phyloP scores from a whole-genome alignment of 495 filamentous ascomycete genomes.

The Neurospora hispaniola region DNA sequence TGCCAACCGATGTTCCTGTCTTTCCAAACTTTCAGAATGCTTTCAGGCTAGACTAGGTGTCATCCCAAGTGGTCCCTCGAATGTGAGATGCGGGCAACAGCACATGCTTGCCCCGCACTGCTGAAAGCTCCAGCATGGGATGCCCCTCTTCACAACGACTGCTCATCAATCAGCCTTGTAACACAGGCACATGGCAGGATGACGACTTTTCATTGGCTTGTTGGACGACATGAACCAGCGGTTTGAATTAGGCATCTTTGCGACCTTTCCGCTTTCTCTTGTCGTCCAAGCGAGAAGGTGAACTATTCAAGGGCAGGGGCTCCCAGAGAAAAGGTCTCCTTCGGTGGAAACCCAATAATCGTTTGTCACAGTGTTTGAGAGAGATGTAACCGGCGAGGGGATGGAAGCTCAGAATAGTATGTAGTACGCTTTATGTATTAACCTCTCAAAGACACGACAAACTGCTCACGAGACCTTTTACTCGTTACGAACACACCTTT shows the following conservation, averaged over 20 bases:
- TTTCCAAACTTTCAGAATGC: not conserved
- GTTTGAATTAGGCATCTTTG: not conserved
- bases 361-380: not conserved
- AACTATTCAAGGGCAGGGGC: not conserved
- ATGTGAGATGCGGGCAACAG: not conserved
- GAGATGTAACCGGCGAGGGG: not conserved
- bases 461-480: not conserved
- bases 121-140: not conserved
- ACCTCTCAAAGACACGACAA: not conserved
- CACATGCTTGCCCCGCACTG: conserved; percentile 13
- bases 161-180: conserved; percentile 14
- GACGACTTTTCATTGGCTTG: conserved; percentile 15
- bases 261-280: not conserved
- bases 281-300: not conserved
- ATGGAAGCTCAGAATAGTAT: not conserved
- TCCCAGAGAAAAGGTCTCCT: not conserved
- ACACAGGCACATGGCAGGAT: conserved; percentile 18
- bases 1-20: not conserved
- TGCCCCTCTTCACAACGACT: not conserved
- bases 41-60: not conserved
- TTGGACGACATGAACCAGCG: not conserved
- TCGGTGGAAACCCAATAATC: not conserved
- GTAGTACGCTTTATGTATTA: not conserved
- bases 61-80: not conserved
- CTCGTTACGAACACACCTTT: not conserved